Conservation (phyloP, 768 basidiomycete genomes). For the Suillus subaureus region DNA sequence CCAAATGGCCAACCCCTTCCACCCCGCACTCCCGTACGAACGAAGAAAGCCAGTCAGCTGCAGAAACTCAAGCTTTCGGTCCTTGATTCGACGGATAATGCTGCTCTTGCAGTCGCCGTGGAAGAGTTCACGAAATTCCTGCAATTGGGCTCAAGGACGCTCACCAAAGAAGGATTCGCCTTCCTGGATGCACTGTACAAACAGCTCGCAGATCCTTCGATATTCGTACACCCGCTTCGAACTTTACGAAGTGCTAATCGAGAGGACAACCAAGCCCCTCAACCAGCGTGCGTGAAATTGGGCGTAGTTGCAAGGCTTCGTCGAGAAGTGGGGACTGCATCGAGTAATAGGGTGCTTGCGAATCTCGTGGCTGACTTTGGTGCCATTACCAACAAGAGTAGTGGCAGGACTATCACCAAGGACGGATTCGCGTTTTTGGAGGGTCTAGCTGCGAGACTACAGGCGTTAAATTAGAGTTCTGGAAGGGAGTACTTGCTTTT, state of each 20-base stretch:
- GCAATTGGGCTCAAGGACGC: conserved; percentile 58
- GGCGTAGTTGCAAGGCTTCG: conserved; percentile 61
- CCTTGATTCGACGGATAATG: conserved; percentile 54
- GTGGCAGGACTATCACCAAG: conserved; percentile 74
- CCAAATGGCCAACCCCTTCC: conserved; percentile 22
- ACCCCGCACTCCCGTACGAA: conserved; percentile 34
- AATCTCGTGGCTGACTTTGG: conserved; percentile 72
- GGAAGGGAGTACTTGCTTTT: neutral
- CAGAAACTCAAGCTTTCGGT: conserved; percentile 46
- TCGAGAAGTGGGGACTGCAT: conserved; percentile 52
- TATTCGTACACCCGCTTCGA: conserved; percentile 56
- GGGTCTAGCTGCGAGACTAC: conserved; percentile 56
- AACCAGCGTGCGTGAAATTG: conserved; percentile 56
- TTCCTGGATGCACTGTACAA: conserved; percentile 73
- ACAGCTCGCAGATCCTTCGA: conserved; percentile 70
- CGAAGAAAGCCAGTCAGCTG: conserved; percentile 51
- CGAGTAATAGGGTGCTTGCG: conserved; percentile 59
- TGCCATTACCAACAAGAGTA: conserved; percentile 65
- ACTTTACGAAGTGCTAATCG: conserved; percentile 42
- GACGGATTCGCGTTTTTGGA: conserved; percentile 73
- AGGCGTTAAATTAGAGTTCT: conserved; percentile 22
- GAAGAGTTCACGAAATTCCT: conserved; percentile 63
- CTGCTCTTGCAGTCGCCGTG: conserved; percentile 53
- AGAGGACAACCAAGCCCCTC: conserved; percentile 40
- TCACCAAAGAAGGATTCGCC: conserved; percentile 70